These are phyloP conservation scores for Arachis hypogaea DNA, from an alignment of 306 rosid species.

Conservation along the genomic window DNA sequence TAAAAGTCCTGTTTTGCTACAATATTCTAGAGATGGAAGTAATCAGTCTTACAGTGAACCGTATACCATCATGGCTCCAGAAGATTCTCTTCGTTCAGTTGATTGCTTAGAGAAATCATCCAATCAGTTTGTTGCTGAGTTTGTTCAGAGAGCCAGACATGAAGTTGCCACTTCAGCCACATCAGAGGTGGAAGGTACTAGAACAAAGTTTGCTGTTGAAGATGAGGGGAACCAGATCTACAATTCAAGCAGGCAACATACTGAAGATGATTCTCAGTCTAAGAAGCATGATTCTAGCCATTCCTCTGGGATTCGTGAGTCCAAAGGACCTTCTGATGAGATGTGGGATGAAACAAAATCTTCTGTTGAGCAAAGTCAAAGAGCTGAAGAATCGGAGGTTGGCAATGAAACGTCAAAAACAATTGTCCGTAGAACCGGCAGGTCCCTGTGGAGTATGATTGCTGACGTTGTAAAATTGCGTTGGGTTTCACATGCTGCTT, in stretches of 20 bases:
- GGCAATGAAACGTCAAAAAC: conserved; percentile 44
- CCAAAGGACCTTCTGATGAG: conserved; percentile 81
- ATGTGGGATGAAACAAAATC: conserved; percentile 72
- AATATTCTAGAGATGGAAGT: conserved; percentile 42
- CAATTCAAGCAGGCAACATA: conserved; percentile 39
- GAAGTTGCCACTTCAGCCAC: conserved; percentile 60
- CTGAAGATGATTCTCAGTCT: conserved; percentile 45
- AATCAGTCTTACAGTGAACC: conserved; percentile 47
- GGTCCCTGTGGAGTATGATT: conserved; percentile 71
- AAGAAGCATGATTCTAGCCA: conserved; percentile 47
- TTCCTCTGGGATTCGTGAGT: conserved; percentile 64
- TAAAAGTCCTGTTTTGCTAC: conserved; percentile 47
- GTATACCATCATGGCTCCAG: conserved; percentile 45
- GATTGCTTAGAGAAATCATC: conserved; percentile 65
- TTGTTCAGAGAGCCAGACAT: conserved; percentile 56
- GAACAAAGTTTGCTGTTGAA: conserved; percentile 43
- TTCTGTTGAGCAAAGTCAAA: conserved; percentile 46
- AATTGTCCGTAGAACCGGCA: conserved; percentile 71
- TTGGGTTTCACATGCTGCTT: conserved; percentile 66
- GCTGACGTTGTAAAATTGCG: conserved; percentile 65
- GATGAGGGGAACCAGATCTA: conserved; percentile 43
- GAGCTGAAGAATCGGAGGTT: conserved; percentile 54
- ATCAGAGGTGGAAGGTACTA: conserved; percentile 47
- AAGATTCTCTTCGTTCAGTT: conserved; percentile 77
- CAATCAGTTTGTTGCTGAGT: conserved; percentile 64